phyloP scores from a whole-genome alignment of 257 asterid species.

The Coffea eugenioides region DNA sequence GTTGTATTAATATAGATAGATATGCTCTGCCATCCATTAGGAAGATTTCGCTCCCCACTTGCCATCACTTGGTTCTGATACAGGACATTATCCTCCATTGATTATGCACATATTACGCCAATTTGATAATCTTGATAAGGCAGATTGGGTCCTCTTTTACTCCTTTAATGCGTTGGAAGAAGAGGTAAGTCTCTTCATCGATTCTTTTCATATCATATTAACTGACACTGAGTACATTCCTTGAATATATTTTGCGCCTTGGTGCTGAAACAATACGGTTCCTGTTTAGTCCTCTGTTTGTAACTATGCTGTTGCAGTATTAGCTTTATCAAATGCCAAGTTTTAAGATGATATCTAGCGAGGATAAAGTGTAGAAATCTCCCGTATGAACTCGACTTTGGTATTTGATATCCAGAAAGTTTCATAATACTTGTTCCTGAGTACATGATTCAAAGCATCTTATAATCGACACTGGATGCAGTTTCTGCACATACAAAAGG shows the following conservation, averaged over 20 bases:
- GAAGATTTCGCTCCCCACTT: conserved; percentile 49
- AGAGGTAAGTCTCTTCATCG: conserved; percentile 35
- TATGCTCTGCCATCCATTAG: too few relatives aligned
- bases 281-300: too few relatives aligned
- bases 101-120: conserved; percentile 41
- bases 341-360: background rate
- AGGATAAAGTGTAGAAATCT: background rate
- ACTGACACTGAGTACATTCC: background rate
- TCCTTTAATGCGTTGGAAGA: conserved; percentile 53
- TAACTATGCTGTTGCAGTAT: too few relatives aligned
- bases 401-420: background rate
- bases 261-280: background rate
- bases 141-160: conserved; percentile 64
- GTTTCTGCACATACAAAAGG: background rate
- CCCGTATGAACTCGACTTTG: background rate
- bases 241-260: background rate
- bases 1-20: too few relatives aligned
- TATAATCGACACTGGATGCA: background rate
- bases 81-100: conserved; percentile 43
- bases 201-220: background rate
- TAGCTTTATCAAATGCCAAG: too few relatives aligned
- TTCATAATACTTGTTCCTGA: background rate
- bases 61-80: conserved; percentile 51
- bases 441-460: background rate
- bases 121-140: conserved; percentile 43